These are phyloP conservation scores for Friedmanniomyces simplex DNA, from an alignment of 495 filamentous ascomycete species.

Conservation along the genomic window DNA sequence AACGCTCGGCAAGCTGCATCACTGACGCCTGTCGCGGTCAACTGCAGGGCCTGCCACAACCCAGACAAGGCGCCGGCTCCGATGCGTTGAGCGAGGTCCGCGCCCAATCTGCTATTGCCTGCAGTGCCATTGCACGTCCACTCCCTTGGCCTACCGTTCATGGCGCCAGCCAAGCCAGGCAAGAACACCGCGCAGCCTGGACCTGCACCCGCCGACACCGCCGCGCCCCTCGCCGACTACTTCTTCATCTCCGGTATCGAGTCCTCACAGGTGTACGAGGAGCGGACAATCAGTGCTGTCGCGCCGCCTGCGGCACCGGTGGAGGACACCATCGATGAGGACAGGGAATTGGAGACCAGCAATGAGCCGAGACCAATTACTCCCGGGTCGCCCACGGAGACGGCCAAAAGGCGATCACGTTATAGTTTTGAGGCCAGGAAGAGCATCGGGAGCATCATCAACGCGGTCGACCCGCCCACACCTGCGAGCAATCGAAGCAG, in stretches of 20 bases:
- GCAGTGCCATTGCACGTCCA: constrained; percentile 16
- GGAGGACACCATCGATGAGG: constrained; percentile 74
- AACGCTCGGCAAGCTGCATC: constrained; percentile 1
- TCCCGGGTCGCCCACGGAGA: constrained; percentile 36
- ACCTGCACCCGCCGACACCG: constrained; percentile 33
- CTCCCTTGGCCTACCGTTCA: constrained; percentile 4
- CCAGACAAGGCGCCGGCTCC: not conserved
- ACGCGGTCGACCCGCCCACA: constrained; percentile 23
- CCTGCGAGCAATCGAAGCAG: constrained; percentile 81
- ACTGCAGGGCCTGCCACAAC: not conserved
- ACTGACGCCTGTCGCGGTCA: constrained; percentile 2
- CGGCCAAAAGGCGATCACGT: constrained; percentile 50
- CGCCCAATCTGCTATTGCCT: not conserved
- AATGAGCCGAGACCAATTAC: constrained; percentile 44
- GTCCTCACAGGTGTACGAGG: constrained; percentile 48
- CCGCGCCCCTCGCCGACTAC: constrained; percentile 86
- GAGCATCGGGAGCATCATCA: constrained; percentile 55
- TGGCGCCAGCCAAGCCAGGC: constrained; percentile 15
- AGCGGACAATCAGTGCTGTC: constrained; percentile 26
- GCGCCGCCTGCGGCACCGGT: constrained; percentile 42
- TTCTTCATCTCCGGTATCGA: constrained; percentile 97
- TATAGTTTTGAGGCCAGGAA: constrained; percentile 51
- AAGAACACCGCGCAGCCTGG: constrained; percentile 7
- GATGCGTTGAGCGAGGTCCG: not conserved
- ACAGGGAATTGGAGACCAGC: constrained; percentile 39